Evolutionary conservation across 1,139 yeast genomes (phyloP).

Genomic region (Protomyces gravidus): DNA sequence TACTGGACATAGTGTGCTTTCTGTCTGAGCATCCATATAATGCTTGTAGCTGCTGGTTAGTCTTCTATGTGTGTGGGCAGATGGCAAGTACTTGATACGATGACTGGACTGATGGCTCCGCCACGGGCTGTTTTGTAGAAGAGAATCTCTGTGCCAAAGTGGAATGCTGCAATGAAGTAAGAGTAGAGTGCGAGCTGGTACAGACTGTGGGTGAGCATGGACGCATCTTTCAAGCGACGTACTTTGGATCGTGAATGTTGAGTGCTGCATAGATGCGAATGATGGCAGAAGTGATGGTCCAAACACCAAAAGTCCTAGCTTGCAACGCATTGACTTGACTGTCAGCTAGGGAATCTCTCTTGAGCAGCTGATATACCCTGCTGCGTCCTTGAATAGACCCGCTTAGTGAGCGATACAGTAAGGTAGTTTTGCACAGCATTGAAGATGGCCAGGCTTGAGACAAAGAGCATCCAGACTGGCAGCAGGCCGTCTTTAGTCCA

Average conservation of each 20-base stretch:
- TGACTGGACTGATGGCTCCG: conserved; percentile 81
- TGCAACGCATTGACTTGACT: conserved; percentile 60
- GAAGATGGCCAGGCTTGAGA: conserved; percentile 80
- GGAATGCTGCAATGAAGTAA: conserved; percentile 83
- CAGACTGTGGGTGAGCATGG: conserved; percentile 40
- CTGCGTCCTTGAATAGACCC: conserved; percentile 68
- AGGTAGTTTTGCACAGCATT: conserved; percentile 88
- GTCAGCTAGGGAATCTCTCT: background rate
- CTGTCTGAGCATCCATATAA: conserved; percentile 19
- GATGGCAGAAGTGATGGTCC: conserved; percentile 86
- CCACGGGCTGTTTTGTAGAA: conserved; percentile 70
- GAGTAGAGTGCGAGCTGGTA: conserved; percentile 68
- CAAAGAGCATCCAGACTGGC: conserved; percentile 67
- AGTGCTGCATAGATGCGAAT: conserved; percentile 86
- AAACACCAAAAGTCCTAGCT: conserved; percentile 95
- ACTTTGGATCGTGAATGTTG: conserved; percentile 58
- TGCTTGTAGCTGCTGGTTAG: conserved; percentile 16
- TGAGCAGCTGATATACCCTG: conserved; percentile 41
- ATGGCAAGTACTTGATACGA: conserved; percentile 46
- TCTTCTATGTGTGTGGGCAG: background rate
- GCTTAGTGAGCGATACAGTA: conserved; percentile 66
- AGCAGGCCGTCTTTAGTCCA: conserved; percentile 47
- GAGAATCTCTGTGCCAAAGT: conserved; percentile 80
- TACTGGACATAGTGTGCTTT: conserved; percentile 5
- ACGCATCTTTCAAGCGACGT: conserved; percentile 25